Evolutionary conservation across 495 filamentous ascomycete genomes (phyloP).

Genomic region (Annulohypoxylon bovei): DNA sequence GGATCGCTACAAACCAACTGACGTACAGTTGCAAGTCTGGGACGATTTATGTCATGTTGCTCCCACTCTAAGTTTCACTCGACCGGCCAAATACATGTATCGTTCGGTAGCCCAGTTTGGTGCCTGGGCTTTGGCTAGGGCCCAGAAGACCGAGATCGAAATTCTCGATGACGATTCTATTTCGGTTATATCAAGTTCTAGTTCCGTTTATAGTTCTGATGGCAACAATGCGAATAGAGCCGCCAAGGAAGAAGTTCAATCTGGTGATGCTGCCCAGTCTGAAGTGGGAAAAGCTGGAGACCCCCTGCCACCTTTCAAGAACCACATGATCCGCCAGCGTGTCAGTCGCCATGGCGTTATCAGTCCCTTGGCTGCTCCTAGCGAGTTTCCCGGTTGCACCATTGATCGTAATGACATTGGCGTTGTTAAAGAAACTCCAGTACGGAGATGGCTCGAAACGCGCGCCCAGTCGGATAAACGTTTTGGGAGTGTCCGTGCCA

Average conservation of each 20-base stretch:
- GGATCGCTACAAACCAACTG: conserved; percentile 76
- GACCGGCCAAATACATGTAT: conserved; percentile 96
- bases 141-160: conserved; percentile 80
- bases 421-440: conserved; percentile 79
- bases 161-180: conserved; percentile 81
- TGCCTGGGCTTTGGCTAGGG: conserved; percentile 85
- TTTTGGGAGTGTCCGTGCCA: conserved; percentile 71
- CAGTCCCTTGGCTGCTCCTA: conserved; percentile 68
- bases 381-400: conserved; percentile 69
- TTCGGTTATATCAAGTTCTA: conserved; percentile 73
- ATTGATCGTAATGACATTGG: conserved; percentile 74
- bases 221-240: conserved; percentile 49
- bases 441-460: conserved; percentile 81
- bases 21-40: conserved; percentile 97
- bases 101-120: conserved; percentile 90
- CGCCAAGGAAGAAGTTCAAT: conserved; percentile 16
- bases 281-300: conserved; percentile 84
- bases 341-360: conserved; percentile 80
- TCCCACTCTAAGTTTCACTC: conserved; percentile 88
- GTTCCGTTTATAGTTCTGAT: conserved; percentile 63
- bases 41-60: conserved; percentile 93
- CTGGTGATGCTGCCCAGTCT: conserved; percentile 32
- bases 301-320: conserved; percentile 76
- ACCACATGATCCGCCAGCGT: conserved; percentile 90
- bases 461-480: conserved; percentile 75